Base-by-base conservation (phyloP, 2,329 filamentous ascomycete species). In the Aspergillus latus region DNA sequence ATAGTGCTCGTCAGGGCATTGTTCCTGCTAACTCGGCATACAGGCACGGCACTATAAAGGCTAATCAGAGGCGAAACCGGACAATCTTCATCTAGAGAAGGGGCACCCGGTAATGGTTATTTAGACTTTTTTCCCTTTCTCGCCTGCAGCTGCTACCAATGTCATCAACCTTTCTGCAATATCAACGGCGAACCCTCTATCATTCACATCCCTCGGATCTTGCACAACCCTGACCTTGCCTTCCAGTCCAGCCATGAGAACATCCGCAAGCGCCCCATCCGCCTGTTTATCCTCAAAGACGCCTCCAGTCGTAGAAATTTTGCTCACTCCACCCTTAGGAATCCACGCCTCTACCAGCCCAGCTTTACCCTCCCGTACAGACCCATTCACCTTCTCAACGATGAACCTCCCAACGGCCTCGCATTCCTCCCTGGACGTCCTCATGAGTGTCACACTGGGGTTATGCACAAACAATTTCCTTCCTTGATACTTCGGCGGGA, bases 401-500 rank as follows among this genome's bases (percentile, higher is more conserved):
- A 89, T 82, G 49, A 83, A 83, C 0, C 67, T 63, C 1, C 82
- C 86, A n/a, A 89, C 77, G 43, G 74, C 66, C 26, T 55, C 62
- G 58, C 81, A 83, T 65, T 90, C 87, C 1, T 81, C 76, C n/a
- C 70, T 64, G 0, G 77, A 84, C 0, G 87, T 86, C 21, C 88
- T 74, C 79, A 90, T 84, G 32, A 90, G 65, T 0, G 87, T 90
- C 0, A 89, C 82, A 0, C 80, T 78, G 0, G 84, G 79, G 64
- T 89, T 90, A 66, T 90, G 87, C 64, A 84, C 81, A 62, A 82
- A 80, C n/a, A 88, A 34, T 9, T 13, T 26, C 30, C 85, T 75
- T 1, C 70, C 64, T 3, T 67, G 65, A 60, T 83, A 87, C 48
- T 75, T 75, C 51, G 81, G 76, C 0, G 87, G 87, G 0, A 88